Evolutionary conservation across 805 yeast genomes (phyloP), one percentile per base, ranked within the genome.

Genomic region (Cyberlindnera nakhonratchasimensis): DNA sequence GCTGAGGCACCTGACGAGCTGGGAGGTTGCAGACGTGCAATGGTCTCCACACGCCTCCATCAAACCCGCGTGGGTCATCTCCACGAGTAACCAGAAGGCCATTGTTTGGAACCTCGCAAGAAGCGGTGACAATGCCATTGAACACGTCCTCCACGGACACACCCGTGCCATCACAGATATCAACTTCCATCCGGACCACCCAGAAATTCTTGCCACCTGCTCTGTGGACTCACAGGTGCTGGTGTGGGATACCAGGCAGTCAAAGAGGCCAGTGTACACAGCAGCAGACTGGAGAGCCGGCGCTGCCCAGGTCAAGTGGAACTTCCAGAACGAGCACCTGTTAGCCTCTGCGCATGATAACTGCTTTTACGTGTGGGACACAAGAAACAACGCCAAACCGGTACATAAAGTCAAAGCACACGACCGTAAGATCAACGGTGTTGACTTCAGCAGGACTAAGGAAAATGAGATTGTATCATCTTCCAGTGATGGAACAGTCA

Each of bases 1-100:
- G 90, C 74, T 93, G 13, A 95, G 82, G 42, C 96, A 93, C 58
- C 72, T 80, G 26, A 91, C 97, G 0, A 80, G 95, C 0, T 93
- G 98, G 98, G 98, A 93, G 62, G 99, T 93, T 3, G 96, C 99
- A 0, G 97, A 91, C 61, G 97, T 91, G 2, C 98, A 93, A 62
- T 93, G 99, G 98, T 86, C 95, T 3, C 96, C 97, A 0, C 97
- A 93, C 59, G 70, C 75, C 6, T 73, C 81, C 2, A 17, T 28
- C 2, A 86, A 86, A 51, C 91, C 96, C 1, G 72, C 83, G 6
- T 90, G 97, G 96, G 87, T 93, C 32, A 83, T 91, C 1, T 86
- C 96, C 0, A 88, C 98, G 0, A 84, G 96, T 2, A 93, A 91
- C 62, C 99, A 91, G 59, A 91, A 91, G 65, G 98, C 96, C 1